Conservation (phyloP, 2,329 filamentous ascomycete species). For the Aspergillus unguis region DNA sequence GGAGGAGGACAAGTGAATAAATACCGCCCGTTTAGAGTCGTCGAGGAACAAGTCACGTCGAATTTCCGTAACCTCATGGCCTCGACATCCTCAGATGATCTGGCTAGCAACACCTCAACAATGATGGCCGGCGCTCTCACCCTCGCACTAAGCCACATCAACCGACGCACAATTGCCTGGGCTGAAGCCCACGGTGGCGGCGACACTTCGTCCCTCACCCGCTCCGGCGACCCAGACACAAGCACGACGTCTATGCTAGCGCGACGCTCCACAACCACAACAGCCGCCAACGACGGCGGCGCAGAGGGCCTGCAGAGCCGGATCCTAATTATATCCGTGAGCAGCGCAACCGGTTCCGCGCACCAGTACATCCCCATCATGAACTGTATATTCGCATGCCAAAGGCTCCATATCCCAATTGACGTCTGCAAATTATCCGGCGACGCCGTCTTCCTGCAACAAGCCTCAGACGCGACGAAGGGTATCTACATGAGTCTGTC, state of each 20-base stretch:
- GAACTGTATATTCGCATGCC: constrained; percentile 96
- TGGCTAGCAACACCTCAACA: constrained; percentile 66
- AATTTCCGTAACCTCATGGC: constrained; percentile 72
- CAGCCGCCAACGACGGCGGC: constrained; percentile 23
- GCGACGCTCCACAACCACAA: constrained; percentile 7
- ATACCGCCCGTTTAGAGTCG: constrained; percentile 83
- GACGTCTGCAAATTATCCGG: constrained; percentile 86
- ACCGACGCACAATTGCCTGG: constrained; percentile 70
- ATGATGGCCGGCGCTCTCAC: constrained; percentile 89
- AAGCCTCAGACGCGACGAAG: constrained; percentile 72
- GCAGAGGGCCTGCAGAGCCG: constrained; percentile 63
- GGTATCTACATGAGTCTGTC: constrained; percentile 66
- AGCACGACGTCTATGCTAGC: constrained; percentile 22
- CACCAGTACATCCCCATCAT: constrained; percentile 96
- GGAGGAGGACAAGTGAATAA: constrained; percentile 67
- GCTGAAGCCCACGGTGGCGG: constrained; percentile 56
- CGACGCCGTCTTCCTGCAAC: constrained; percentile 87
- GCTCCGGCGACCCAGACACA: constrained; percentile 29
- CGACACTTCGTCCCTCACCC: constrained; percentile 37
- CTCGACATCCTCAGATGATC: constrained; percentile 62
- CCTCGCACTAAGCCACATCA: constrained; percentile 83
- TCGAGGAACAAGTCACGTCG: constrained; percentile 74
- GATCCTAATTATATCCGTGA: constrained; percentile 87
- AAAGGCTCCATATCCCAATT: constrained; percentile 81
- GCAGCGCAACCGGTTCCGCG: constrained; percentile 80